A percentile compares a stretch with the other conserved stretches of the same genome.
These are phyloP conservation scores for Lavandula angustifolia DNA, from an alignment of 257 asterid genomes.

Conservation along the genomic window DNA sequence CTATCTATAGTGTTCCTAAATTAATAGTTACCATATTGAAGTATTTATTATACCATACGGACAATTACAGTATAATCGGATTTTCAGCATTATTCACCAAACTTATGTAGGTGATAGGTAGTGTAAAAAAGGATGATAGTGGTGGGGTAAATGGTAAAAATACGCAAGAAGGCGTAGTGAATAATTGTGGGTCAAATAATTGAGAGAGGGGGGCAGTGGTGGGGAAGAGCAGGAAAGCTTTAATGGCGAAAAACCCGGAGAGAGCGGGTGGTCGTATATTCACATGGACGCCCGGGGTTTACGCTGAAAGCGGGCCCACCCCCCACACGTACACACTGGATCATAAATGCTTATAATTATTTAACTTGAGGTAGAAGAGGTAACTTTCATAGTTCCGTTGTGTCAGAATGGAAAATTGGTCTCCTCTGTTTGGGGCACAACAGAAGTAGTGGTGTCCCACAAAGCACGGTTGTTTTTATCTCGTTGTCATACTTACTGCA, in stretches of 20 bases:
- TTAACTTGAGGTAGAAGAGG: no score
- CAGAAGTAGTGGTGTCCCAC: neutral
- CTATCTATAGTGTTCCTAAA: no score
- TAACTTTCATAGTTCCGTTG: no score
- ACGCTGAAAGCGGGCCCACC: slow-evolving; percentile 62
- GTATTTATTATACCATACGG: no score
- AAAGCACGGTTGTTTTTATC: neutral
- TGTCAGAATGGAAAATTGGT: neutral
- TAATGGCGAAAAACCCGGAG: slow-evolving; percentile 50
- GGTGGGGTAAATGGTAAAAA: no score
- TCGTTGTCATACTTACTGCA: no score
- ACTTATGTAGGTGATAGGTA: no score
- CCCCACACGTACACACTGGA: slow-evolving; percentile 24
- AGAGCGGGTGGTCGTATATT: slow-evolving; percentile 59
- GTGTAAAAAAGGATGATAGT: no score
- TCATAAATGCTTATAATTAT: neutral
- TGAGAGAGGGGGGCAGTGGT: neutral
- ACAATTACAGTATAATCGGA: no score
- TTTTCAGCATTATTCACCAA: no score
- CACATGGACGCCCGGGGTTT: slow-evolving; percentile 97
- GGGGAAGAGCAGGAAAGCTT: neutral
- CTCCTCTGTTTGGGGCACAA: neutral
- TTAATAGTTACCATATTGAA: no score
- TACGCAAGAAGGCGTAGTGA: no score
- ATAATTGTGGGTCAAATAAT: slow-evolving; percentile 1